Conservation (phyloP, 306 rosid genomes). For the Bauhinia variegata region DNA sequence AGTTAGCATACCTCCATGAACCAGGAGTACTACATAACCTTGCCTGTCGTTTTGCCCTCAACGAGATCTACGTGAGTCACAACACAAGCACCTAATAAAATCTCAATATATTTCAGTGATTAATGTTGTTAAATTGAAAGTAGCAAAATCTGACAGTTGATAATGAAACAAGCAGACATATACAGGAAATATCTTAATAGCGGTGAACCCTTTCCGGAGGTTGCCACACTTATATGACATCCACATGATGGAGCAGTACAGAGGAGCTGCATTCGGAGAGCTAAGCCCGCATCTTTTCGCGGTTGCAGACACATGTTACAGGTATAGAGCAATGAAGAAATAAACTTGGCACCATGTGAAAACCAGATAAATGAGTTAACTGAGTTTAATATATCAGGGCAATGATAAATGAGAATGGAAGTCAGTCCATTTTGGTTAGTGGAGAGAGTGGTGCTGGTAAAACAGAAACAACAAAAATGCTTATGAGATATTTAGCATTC, state of each 20-base stretch:
- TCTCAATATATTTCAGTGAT: slow-evolving; percentile 8
- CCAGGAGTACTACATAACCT: slow-evolving; percentile 83
- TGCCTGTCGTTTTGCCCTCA: slow-evolving; percentile 66
- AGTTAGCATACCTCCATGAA: slow-evolving; percentile 81
- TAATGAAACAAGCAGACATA: slow-evolving; percentile 63
- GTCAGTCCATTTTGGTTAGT: slow-evolving; percentile 86
- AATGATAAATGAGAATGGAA: slow-evolving; percentile 78
- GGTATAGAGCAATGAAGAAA: slow-evolving; percentile 51
- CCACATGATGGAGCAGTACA: slow-evolving; percentile 91
- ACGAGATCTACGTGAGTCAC: slow-evolving; percentile 84
- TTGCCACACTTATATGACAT: slow-evolving; percentile 79
- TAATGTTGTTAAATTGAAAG: slow-evolving; percentile 4
- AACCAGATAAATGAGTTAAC: slow-evolving; percentile 18
- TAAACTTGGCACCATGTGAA: slow-evolving; percentile 7
- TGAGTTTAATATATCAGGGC: slow-evolving; percentile 52
- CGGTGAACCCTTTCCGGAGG: slow-evolving; percentile 85
- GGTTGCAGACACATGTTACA: slow-evolving; percentile 83
- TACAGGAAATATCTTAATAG: slow-evolving; percentile 85
- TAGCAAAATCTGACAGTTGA: slow-evolving; percentile 33
- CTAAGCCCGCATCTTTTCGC: slow-evolving; percentile 93
- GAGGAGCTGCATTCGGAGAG: slow-evolving; percentile 90
- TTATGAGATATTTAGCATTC: slow-evolving; percentile 87
- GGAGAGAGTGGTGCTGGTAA: slow-evolving; percentile 97
- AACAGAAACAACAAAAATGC: slow-evolving; percentile 90
- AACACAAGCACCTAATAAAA: slow-evolving; percentile 6